Conservation (phyloP, 139 green algal genomes). For the Chlorella ohadii region DNA sequence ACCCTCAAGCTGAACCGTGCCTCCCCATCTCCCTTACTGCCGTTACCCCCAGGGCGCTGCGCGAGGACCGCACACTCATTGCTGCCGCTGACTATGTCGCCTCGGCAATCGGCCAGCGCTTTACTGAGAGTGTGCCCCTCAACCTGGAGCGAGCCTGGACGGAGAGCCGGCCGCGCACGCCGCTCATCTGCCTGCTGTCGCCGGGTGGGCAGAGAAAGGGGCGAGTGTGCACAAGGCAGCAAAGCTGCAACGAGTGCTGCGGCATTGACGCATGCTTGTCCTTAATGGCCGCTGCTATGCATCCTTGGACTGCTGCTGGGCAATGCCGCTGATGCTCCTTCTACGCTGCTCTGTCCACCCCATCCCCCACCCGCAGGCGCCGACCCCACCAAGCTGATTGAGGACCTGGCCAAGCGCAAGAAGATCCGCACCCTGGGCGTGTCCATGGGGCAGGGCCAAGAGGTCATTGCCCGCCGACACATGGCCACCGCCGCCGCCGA, state of each 20-base stretch:
- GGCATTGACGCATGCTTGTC: neutral
- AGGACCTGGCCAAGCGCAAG: conserved; percentile 94
- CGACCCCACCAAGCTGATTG: conserved; percentile 94
- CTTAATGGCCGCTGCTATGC: too few species aligned
- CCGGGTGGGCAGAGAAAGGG: conserved; percentile 38
- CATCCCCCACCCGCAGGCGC: conserved; percentile 49
- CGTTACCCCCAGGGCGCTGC: conserved; percentile 61
- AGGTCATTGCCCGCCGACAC: conserved; percentile 92
- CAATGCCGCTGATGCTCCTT: too few species aligned
- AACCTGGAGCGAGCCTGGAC: conserved; percentile 86
- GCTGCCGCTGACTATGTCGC: conserved; percentile 87
- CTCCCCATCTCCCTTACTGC: neutral
- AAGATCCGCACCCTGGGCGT: conserved; percentile 90
- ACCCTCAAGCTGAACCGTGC: too few species aligned
- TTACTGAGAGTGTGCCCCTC: conserved; percentile 87
- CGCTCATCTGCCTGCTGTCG: conserved; percentile 96
- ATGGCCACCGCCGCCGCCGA: conserved; percentile 85
- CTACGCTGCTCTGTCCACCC: too few species aligned
- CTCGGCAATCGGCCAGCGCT: conserved; percentile 87
- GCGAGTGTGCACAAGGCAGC: too few species aligned
- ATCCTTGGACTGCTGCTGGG: too few species aligned
- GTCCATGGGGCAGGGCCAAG: conserved; percentile 93
- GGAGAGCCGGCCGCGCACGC: conserved; percentile 73
- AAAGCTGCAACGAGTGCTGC: neutral
- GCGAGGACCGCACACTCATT: conserved; percentile 92